A percentile compares a stretch with the other conserved stretches of the same genome.
Evolutionary conservation across 257 asterid genomes (phyloP).

Genomic region (Nicotiana attenuata): DNA sequence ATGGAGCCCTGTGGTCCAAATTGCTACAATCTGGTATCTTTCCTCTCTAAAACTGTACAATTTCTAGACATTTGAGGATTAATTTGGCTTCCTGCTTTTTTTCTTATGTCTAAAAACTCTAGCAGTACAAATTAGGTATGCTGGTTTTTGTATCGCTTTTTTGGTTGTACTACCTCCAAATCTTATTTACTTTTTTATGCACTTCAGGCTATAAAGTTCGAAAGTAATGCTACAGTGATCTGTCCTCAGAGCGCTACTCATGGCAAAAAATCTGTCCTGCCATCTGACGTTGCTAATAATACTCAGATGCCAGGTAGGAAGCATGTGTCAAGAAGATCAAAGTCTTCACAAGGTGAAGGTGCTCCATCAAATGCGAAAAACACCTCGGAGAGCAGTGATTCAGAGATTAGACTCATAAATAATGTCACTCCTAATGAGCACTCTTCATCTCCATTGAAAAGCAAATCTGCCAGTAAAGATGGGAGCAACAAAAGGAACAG

Average conservation of each 20-base stretch:
- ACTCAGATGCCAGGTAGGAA: constrained; percentile 50
- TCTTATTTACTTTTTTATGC: constrained; percentile 19
- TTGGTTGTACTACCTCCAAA: background rate
- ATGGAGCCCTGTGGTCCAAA: constrained; percentile 75
- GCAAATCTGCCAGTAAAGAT: constrained; percentile 45
- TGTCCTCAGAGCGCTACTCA: constrained; percentile 27
- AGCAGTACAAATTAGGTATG: background rate
- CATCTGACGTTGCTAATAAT: constrained; percentile 42
- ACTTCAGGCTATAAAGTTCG: constrained; percentile 45
- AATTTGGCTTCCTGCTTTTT: background rate
- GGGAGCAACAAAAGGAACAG: constrained; percentile 60
- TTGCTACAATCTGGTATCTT: constrained; percentile 64
- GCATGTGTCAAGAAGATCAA: constrained; percentile 48
- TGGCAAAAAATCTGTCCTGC: constrained; percentile 41
- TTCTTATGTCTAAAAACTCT: background rate
- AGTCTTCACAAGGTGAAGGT: constrained; percentile 70
- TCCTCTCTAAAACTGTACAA: constrained; percentile 10
- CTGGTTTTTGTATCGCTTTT: background rate
- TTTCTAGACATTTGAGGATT: background rate
- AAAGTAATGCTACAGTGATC: constrained; percentile 34
- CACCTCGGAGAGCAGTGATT: constrained; percentile 44
- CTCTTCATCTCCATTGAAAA: constrained; percentile 36
- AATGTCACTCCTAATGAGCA: constrained; percentile 33
- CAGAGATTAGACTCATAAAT: constrained; percentile 47
- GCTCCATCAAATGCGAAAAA: constrained; percentile 47